Conservation (phyloP, 768 basidiomycete genomes). For the Suillus bovinus region DNA sequence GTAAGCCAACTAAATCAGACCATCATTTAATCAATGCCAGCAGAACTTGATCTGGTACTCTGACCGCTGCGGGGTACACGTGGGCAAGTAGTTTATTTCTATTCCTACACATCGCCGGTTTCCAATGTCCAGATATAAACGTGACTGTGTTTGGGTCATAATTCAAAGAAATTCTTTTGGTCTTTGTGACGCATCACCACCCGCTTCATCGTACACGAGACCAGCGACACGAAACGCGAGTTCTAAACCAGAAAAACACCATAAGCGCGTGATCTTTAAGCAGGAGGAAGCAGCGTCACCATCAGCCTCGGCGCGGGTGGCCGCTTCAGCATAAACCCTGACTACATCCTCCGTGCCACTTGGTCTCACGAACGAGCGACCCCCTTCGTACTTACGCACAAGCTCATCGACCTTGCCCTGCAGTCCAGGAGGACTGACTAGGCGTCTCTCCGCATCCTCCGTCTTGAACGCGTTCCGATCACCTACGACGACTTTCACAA, state of each 20-base stretch:
- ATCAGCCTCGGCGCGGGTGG: constrained; percentile 70
- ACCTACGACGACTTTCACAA: constrained; percentile 89
- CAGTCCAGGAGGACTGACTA: constrained; percentile 77
- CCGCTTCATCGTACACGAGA: constrained; percentile 79
- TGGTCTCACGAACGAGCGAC: constrained; percentile 92
- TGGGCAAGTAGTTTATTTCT: not conserved
- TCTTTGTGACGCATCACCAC: constrained; percentile 74
- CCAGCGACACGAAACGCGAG: constrained; percentile 86
- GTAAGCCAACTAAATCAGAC: not conserved
- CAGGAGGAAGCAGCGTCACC: constrained; percentile 44
- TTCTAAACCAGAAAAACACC: constrained; percentile 44
- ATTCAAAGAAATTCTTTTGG: constrained; percentile 77
- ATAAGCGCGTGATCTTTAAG: constrained; percentile 9
- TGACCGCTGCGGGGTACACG: not conserved
- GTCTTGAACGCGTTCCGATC: constrained; percentile 87
- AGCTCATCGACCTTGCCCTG: constrained; percentile 84
- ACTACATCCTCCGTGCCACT: constrained; percentile 99
- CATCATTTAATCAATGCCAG: not conserved
- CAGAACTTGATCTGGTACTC: not conserved
- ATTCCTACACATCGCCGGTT: not conserved
- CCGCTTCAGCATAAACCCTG: constrained; percentile 94
- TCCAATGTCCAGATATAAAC: constrained; percentile 1
- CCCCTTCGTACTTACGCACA: constrained; percentile 74
- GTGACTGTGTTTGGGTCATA: not conserved
- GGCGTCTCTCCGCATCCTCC: constrained; percentile 88